Evolutionary conservation across 768 basidiomycete genomes (phyloP).

Genomic region (Termitomyces sp.): DNA sequence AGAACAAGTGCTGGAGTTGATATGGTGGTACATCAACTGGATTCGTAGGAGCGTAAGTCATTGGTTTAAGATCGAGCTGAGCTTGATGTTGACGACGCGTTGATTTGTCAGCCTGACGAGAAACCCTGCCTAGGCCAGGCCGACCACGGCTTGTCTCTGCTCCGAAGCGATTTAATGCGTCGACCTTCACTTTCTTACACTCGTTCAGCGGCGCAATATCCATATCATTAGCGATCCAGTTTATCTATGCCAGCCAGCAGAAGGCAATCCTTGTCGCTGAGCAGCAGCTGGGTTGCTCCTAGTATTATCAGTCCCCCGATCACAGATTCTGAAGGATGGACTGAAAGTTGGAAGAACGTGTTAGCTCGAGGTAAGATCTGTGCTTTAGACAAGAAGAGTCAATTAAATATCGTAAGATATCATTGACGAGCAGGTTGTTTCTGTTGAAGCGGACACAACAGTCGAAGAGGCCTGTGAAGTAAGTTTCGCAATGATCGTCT

Average conservation of each 20-base stretch:
- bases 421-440: constrained; percentile 64
- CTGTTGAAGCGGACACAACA: constrained; percentile 64
- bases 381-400: background rate
- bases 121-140: constrained; percentile 4
- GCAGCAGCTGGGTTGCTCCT: constrained; percentile 28
- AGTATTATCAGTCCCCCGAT: constrained; percentile 24
- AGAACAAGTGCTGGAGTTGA: constrained; percentile 47
- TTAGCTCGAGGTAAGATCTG: constrained; percentile 51
- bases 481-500: constrained; percentile 19
- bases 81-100: constrained; percentile 1
- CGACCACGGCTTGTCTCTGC: constrained; percentile 5
- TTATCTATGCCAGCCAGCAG: constrained; percentile 31
- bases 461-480: constrained; percentile 86
- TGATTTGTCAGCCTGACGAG: constrained; percentile 16
- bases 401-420: constrained; percentile 43
- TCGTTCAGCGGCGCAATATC: constrained; percentile 1
- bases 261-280: constrained; percentile 36
- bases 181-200: constrained; percentile 2
- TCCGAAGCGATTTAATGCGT: background rate
- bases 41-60: constrained; percentile 36
- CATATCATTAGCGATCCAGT: constrained; percentile 1
- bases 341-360: constrained; percentile 52
- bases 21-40: constrained; percentile 62
- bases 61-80: constrained; percentile 17
- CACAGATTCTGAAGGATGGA: constrained; percentile 45